These are phyloP conservation scores for Helichrysum umbraculigerum DNA, from an alignment of 129 eudicot species.

Conservation along the genomic window DNA sequence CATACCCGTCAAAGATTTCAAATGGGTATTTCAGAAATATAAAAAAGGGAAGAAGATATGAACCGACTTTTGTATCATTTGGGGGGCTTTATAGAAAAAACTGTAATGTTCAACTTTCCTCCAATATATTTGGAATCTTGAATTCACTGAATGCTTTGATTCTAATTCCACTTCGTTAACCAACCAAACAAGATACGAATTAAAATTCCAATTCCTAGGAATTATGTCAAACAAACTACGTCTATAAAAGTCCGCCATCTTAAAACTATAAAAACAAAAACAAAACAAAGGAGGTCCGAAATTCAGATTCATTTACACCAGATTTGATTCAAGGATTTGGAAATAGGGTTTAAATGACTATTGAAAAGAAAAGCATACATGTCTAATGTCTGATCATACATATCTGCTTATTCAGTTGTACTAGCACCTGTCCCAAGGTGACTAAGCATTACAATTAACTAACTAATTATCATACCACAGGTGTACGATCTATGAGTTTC, in stretches of 20 bases:
- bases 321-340: not conserved
- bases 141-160: too few relatives aligned
- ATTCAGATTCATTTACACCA: constrained; percentile 1
- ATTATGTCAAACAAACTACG: too few relatives aligned
- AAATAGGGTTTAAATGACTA: not conserved
- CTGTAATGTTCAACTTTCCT: too few relatives aligned
- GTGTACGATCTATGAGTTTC: not conserved
- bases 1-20: too few relatives aligned
- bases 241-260: not conserved
- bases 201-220: too few relatives aligned
- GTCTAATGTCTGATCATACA: not conserved
- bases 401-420: not conserved
- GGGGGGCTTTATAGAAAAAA: too few relatives aligned
- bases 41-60: too few relatives aligned
- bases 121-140: too few relatives aligned
- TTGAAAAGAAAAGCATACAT: not conserved
- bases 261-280: not conserved
- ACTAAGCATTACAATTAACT: not conserved
- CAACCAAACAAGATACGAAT: too few relatives aligned
- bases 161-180: too few relatives aligned
- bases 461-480: not conserved
- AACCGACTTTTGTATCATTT: too few relatives aligned
- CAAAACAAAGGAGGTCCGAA: not conserved
- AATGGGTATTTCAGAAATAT: too few relatives aligned
- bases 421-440: not conserved